A percentile compares a stretch with the other conserved stretches of the same genome.
Conservation (phyloP, 139 green algal species). For the Coccomyxa sp. region DNA sequence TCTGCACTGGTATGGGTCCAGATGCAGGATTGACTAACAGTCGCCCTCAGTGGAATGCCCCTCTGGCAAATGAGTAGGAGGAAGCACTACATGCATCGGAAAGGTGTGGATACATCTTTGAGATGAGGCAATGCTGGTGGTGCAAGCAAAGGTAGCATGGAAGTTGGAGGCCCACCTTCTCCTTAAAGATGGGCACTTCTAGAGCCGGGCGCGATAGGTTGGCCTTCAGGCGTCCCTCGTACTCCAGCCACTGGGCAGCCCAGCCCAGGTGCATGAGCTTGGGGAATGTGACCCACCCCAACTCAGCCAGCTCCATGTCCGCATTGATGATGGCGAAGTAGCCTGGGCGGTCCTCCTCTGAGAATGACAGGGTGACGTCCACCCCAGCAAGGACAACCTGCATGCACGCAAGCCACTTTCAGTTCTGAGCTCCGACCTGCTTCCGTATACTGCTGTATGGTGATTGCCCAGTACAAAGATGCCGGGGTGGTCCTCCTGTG, state of each 20-base stretch:
- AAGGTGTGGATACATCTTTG: too few species aligned
- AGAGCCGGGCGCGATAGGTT: slow-evolving; percentile 16
- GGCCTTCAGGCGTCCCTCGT: slow-evolving; percentile 4
- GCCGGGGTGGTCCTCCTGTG: slow-evolving; percentile 4
- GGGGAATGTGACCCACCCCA: slow-evolving; percentile 26
- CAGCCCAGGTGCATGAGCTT: slow-evolving; percentile 31
- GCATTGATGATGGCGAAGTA: slow-evolving; percentile 27
- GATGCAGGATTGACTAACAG: too few species aligned
- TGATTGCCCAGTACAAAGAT: slow-evolving; percentile 23
- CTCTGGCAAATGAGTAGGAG: too few species aligned
- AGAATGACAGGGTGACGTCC: not conserved
- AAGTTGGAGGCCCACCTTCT: slow-evolving; percentile 13
- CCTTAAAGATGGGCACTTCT: slow-evolving; percentile 22
- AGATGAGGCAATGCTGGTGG: too few species aligned
- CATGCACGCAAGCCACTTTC: not conserved
- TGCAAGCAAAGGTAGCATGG: too few species aligned
- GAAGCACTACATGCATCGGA: too few species aligned
- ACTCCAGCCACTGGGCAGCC: slow-evolving; percentile 28
- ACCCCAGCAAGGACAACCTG: not conserved
- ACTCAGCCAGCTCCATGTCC: slow-evolving; percentile 10
- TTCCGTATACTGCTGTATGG: too few species aligned
- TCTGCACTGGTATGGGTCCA: too few species aligned
- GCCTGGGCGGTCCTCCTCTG: slow-evolving; percentile 5
- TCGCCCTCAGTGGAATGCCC: too few species aligned
- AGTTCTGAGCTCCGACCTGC: too few species aligned